Conservation (phyloP, 306 rosid genomes). For the Prunus fruticosa region DNA sequence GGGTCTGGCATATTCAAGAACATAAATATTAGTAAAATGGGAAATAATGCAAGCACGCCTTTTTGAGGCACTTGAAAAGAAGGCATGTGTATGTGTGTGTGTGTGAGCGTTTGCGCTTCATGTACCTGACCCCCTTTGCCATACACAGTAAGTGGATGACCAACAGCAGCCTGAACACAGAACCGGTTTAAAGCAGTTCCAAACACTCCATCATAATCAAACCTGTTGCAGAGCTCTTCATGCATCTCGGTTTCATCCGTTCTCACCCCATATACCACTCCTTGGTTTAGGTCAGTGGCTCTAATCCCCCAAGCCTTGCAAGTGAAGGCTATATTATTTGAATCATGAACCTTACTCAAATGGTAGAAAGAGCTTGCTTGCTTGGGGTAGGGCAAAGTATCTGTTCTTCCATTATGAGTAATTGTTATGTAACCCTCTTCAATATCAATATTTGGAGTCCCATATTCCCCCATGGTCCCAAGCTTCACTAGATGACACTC, state of each 20-base stretch:
- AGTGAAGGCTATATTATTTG: slow-evolving; percentile 93
- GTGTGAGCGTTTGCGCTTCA: not conserved
- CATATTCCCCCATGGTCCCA: slow-evolving; percentile 99
- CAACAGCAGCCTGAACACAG: slow-evolving; percentile 97
- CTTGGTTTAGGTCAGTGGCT: slow-evolving; percentile 96
- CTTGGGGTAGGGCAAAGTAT: slow-evolving; percentile 91
- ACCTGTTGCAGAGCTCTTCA: slow-evolving; percentile 73
- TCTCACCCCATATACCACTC: slow-evolving; percentile 87
- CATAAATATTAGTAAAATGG: slow-evolving; percentile 8
- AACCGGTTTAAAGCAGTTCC: slow-evolving; percentile 97
- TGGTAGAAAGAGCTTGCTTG: slow-evolving; percentile 99
- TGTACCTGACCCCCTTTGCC: slow-evolving; percentile 99
- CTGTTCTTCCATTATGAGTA: slow-evolving; percentile 95
- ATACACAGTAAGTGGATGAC: slow-evolving; percentile 94
- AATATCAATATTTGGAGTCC: slow-evolving; percentile 94
- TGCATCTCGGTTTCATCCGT: slow-evolving; percentile 88
- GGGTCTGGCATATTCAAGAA: slow-evolving; percentile 52
- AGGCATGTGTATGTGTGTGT: not conserved
- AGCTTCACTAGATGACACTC: slow-evolving; percentile 93
- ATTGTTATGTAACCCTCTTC: slow-evolving; percentile 96
- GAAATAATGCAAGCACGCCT: not conserved
- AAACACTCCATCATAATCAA: slow-evolving; percentile 91
- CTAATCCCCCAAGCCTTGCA: slow-evolving; percentile 99
- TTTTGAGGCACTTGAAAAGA: not conserved
- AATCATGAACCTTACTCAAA: slow-evolving; percentile 95